A percentile compares a stretch with the other conserved stretches of the same genome.
Conservation (phyloP, 345 rosid genomes). For the Microcos paniculata region DNA sequence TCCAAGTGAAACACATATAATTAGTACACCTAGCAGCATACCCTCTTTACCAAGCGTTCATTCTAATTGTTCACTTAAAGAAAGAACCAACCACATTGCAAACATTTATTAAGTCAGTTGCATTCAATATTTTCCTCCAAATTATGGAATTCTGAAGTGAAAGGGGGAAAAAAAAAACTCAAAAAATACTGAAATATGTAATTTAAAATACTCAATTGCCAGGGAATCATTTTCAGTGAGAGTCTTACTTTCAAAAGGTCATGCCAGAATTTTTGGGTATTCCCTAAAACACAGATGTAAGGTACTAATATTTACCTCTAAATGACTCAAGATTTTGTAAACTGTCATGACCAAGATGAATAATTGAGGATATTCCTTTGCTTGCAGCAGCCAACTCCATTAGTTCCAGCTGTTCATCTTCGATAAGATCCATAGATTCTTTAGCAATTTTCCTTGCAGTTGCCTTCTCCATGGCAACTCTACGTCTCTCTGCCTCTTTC, state of each 20-base stretch:
- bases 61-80: not conserved
- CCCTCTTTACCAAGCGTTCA: not conserved
- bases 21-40: not conserved
- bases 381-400: conserved; percentile 94
- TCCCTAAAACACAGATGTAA: not conserved
- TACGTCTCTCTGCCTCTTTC: conserved; percentile 81
- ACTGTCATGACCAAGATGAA: conserved; percentile 78
- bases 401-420: conserved; percentile 98
- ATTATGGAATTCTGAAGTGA: not conserved
- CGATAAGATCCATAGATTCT: conserved; percentile 97
- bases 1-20: not conserved
- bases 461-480: conserved; percentile 92
- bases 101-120: not conserved
- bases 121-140: not conserved
- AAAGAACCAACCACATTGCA: not conserved
- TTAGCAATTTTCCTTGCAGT: conserved; percentile 96
- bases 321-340: conserved; percentile 80
- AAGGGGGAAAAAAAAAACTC: not conserved
- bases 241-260: not conserved
- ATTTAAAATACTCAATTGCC: no score
- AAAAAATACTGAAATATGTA: not conserved
- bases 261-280: not conserved
- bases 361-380: conserved; percentile 71
- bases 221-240: no score
- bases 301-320: conserved; percentile 60